Percentiles rank a stretch among this genome's conserved stretches.
Conservation (phyloP, 148 eudicot species). For the Rhododendron henanense region DNA sequence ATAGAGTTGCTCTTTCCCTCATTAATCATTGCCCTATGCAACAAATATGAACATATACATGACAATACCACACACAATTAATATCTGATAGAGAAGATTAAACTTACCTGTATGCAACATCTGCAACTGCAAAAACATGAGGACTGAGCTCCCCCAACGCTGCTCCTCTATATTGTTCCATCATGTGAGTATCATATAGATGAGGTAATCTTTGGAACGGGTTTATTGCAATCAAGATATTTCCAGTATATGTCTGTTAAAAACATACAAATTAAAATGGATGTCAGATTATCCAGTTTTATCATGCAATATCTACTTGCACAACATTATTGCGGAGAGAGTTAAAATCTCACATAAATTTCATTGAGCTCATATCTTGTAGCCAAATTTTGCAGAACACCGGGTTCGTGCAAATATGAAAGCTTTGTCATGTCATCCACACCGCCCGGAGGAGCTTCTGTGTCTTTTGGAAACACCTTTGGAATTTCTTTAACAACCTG, state of each 20-base stretch:
- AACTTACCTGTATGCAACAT: slow-evolving; percentile 77
- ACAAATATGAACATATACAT: slow-evolving; percentile 12
- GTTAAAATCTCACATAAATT: slow-evolving; percentile 63
- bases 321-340: not conserved
- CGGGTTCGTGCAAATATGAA: slow-evolving; percentile 96
- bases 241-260: slow-evolving; percentile 94
- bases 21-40: slow-evolving; percentile 86
- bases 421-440: slow-evolving; percentile 99
- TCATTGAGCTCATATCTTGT: slow-evolving; percentile 94
- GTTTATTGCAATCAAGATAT: slow-evolving; percentile 91
- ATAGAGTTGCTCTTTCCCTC: slow-evolving; percentile 96
- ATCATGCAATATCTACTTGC: slow-evolving; percentile 3
- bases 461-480: slow-evolving; percentile 83
- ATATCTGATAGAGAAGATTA: not conserved
- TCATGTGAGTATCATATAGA: slow-evolving; percentile 92
- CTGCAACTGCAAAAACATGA: slow-evolving; percentile 97
- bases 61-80: slow-evolving; percentile 3
- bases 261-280: not conserved
- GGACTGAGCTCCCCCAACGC: slow-evolving; percentile 95
- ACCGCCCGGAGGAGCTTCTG: slow-evolving; percentile 97
- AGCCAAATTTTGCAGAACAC: slow-evolving; percentile 84
- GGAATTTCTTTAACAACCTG: slow-evolving; percentile 77
- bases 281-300: slow-evolving; percentile 3
- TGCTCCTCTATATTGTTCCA: slow-evolving; percentile 98
- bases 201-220: slow-evolving; percentile 98